Conservation (phyloP, 192 early-diverging fungal genomes). For the Gigaspora rosea region DNA sequence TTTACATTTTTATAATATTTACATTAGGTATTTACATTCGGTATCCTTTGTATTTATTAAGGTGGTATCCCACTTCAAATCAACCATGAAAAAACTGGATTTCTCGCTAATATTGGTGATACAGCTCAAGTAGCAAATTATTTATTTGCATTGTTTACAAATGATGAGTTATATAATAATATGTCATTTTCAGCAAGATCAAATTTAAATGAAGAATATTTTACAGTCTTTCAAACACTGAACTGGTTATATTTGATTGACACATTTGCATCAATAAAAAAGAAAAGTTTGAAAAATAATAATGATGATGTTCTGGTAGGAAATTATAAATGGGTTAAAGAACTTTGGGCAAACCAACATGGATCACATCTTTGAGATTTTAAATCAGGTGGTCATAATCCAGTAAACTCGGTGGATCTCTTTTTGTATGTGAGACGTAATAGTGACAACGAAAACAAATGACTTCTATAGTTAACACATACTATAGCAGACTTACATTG, state of each 20-base stretch:
- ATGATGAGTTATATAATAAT: slow-evolving; percentile 50
- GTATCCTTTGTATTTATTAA: slow-evolving; percentile 19
- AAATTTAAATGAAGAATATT: slow-evolving; percentile 65
- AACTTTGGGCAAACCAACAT: slow-evolving; percentile 45
- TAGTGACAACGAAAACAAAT: too few species aligned
- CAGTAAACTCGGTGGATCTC: too few species aligned
- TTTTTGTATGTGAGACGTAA: too few species aligned
- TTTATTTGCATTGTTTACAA: slow-evolving; percentile 59
- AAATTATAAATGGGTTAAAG: slow-evolving; percentile 44
- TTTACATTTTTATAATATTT: background rate
- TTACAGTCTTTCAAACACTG: slow-evolving; percentile 68
- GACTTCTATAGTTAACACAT: too few species aligned
- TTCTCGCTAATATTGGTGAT: slow-evolving; percentile 65
- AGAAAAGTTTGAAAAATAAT: slow-evolving; percentile 17
- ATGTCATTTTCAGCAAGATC: slow-evolving; percentile 43
- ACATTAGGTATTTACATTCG: background rate
- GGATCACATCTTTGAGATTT: background rate
- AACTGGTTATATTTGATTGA: slow-evolving; percentile 77
- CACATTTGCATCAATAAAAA: slow-evolving; percentile 48
- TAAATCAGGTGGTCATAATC: too few species aligned
- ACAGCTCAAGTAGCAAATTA: slow-evolving; percentile 60
- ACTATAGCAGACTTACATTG: too few species aligned
- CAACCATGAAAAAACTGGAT: slow-evolving; percentile 65
- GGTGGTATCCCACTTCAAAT: slow-evolving; percentile 87
- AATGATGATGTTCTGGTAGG: slow-evolving; percentile 34